These are phyloP conservation scores for Phyllachora maydis DNA, from an alignment of 2,329 filamentous ascomycete species.

Conservation along the genomic window DNA sequence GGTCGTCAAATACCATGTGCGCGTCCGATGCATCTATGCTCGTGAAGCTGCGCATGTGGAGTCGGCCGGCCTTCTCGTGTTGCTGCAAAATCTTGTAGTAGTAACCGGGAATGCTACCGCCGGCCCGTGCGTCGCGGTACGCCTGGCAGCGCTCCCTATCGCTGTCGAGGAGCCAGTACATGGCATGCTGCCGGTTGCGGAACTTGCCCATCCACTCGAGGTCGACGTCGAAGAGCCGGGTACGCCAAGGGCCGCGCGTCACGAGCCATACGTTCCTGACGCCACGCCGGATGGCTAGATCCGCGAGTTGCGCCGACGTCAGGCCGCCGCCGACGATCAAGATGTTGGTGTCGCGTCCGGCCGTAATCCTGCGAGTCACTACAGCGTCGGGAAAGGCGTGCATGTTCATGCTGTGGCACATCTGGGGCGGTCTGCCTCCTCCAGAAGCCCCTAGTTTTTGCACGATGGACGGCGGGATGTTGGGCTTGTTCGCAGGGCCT, in stretches of 20 bases:
- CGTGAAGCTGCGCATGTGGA: slow-evolving; percentile 37
- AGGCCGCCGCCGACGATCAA: slow-evolving; percentile 57
- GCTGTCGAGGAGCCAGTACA: slow-evolving; percentile 57
- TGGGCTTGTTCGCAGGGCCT: slow-evolving; percentile 42
- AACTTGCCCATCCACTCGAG: slow-evolving; percentile 70
- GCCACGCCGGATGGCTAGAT: slow-evolving; percentile 42
- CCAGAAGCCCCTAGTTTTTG: not conserved
- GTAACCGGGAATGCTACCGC: slow-evolving; percentile 54
- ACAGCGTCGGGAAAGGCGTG: slow-evolving; percentile 31
- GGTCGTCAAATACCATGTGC: slow-evolving; percentile 30
- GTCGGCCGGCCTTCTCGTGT: slow-evolving; percentile 27
- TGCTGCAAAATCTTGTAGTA: slow-evolving; percentile 47
- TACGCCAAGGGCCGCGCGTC: slow-evolving; percentile 35
- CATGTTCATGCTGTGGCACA: slow-evolving; percentile 45
- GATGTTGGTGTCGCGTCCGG: slow-evolving; percentile 31
- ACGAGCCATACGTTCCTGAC: slow-evolving; percentile 50
- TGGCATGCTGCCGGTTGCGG: slow-evolving; percentile 54
- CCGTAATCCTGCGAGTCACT: slow-evolving; percentile 29
- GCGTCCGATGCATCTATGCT: slow-evolving; percentile 18
- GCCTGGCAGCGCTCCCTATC: slow-evolving; percentile 48
- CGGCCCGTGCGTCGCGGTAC: slow-evolving; percentile 43
- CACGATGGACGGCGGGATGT: slow-evolving; percentile 13
- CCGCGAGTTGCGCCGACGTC: slow-evolving; percentile 54
- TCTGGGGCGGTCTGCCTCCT: slow-evolving; percentile 13
- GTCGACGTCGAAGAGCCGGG: slow-evolving; percentile 63